phyloP scores from a whole-genome alignment of 805 yeast species.

The Candida taoyuanica region DNA sequence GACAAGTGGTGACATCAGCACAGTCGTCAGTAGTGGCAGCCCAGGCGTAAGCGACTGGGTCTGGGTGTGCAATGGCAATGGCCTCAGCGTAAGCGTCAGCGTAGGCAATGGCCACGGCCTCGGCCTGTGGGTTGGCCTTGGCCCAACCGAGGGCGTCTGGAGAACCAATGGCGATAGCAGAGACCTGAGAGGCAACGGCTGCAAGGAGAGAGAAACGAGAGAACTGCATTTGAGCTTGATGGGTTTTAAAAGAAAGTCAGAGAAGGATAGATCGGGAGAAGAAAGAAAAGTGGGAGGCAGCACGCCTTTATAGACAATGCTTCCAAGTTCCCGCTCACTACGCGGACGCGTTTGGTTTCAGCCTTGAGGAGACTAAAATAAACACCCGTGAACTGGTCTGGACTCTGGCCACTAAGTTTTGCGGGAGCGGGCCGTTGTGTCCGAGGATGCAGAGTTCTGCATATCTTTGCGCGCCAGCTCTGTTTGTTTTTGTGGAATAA shows the following conservation, averaged over 20 bases:
- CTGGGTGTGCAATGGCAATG: conserved; percentile 12
- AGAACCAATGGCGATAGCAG: conserved; percentile 6
- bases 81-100: conserved; percentile 11
- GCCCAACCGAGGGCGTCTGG: conserved; percentile 8
- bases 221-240: conserved; percentile 7
- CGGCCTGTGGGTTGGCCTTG: conserved; percentile 5
- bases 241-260: neutral
- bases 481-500: neutral
- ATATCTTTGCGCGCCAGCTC: neutral
- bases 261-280: neutral
- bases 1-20: conserved; percentile 26
- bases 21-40: conserved; percentile 22
- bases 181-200: conserved; percentile 4
- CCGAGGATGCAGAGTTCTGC: neutral
- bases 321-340: too few species aligned
- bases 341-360: neutral
- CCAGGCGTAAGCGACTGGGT: conserved; percentile 23
- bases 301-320: neutral
- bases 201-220: conserved; percentile 11
- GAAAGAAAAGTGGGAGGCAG: neutral
- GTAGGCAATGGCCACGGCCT: conserved; percentile 7
- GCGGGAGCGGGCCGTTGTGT: neutral
- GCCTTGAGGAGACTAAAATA: neutral
- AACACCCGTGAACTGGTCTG: too few species aligned
- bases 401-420: too few species aligned